Conservation (phyloP, 1,284 basidiomycete species). For the Cryptococcus amylolentus region DNA sequence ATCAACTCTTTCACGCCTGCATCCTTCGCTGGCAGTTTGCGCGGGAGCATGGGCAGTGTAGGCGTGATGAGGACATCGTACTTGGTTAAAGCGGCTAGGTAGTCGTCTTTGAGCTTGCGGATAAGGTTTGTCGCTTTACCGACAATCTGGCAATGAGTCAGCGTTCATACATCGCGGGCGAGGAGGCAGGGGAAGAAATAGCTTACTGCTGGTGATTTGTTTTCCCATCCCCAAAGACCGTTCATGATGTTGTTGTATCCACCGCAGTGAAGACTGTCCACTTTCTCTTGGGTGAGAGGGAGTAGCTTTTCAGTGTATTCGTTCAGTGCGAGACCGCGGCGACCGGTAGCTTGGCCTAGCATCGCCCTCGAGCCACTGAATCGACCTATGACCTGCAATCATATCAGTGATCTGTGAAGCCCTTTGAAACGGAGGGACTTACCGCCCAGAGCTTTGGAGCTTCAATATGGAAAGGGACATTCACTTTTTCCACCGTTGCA, state of each 20-base stretch:
- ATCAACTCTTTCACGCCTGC: constrained; percentile 17
- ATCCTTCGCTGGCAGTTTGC: constrained; percentile 7
- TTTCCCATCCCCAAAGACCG: constrained; percentile 23
- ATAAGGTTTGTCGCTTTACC: constrained; percentile 37
- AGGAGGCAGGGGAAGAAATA: neutral
- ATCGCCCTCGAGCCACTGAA: constrained; percentile 4
- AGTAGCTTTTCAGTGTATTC: constrained; percentile 46
- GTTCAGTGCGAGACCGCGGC: constrained; percentile 47
- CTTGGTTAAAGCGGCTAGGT: constrained; percentile 47
- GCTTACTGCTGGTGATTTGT: constrained; percentile 18
- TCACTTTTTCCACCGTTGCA: constrained; percentile 15
- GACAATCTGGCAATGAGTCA: constrained; percentile 8
- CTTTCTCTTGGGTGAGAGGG: constrained; percentile 51
- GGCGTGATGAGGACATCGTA: constrained; percentile 55
- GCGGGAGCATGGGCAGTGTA: constrained; percentile 39
- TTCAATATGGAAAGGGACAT: constrained; percentile 23
- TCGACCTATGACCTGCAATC: constrained; percentile 9
- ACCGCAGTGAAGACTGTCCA: constrained; percentile 35
- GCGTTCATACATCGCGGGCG: neutral
- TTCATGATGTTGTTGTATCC: constrained; percentile 13
- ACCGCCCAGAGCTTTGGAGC: constrained; percentile 23
- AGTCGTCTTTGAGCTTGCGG: constrained; percentile 51
- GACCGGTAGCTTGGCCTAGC: constrained; percentile 18
- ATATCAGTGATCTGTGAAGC: neutral
- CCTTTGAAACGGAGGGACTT: neutral